These are phyloP conservation scores for Ailanthus altissimus DNA, from an alignment of 345 rosid genomes.

Conservation along the genomic window DNA sequence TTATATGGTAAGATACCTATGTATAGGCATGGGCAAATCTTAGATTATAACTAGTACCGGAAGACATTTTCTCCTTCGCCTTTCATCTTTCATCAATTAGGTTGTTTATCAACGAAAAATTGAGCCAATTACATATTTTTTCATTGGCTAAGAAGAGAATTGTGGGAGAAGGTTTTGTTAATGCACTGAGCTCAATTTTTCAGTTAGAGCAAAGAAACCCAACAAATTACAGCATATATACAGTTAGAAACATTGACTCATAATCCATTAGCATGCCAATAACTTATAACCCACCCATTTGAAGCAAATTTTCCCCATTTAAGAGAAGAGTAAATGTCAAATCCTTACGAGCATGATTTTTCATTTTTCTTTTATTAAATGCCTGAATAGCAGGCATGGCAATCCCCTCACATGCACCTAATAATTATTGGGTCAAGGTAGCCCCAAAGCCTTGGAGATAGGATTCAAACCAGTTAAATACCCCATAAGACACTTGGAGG, in stretches of 20 bases:
- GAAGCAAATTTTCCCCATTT: background rate
- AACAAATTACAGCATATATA: background rate
- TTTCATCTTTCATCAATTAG: slow-evolving; percentile 3
- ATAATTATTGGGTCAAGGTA: background rate
- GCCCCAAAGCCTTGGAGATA: background rate
- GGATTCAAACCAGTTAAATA: background rate
- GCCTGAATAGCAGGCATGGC: background rate
- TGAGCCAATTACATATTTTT: background rate
- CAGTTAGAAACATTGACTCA: background rate
- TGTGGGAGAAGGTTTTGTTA: background rate
- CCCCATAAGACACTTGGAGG: background rate
- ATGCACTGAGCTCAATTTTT: background rate
- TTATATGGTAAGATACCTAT: background rate
- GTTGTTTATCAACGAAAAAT: background rate
- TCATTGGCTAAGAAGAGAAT: background rate
- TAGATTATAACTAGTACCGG: background rate
- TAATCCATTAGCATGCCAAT: background rate
- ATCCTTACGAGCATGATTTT: background rate
- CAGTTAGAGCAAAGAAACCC: background rate
- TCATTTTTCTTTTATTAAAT: background rate
- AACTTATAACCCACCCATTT: background rate
- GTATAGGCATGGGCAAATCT: background rate
- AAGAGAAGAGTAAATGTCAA: background rate
- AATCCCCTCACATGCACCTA: background rate
- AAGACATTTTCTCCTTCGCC: background rate